Evolutionary conservation across 2,329 filamentous ascomycete species (phyloP).

Genomic region (Hymenoscyphus scutula): DNA sequence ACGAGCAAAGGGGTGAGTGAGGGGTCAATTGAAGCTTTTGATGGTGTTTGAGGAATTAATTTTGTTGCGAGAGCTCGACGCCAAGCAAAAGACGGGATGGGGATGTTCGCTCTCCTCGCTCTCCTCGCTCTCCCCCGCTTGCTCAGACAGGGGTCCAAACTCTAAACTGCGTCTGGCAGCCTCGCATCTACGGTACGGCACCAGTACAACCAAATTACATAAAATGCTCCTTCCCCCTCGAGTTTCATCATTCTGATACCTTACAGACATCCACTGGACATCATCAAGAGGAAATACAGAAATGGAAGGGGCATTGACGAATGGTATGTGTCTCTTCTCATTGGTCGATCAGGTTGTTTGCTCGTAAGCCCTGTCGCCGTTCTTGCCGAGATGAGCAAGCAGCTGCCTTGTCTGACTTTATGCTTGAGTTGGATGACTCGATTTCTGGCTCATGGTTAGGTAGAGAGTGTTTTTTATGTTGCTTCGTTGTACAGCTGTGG

Average conservation of each 20-base stretch:
- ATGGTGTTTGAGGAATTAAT: background rate
- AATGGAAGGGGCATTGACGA: background rate
- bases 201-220: background rate
- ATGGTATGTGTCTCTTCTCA: background rate
- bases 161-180: background rate
- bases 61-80: background rate
- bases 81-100: too few species aligned
- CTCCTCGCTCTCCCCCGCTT: background rate
- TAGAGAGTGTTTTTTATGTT: background rate
- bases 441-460: background rate
- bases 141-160: background rate
- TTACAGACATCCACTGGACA: too few species aligned
- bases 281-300: background rate
- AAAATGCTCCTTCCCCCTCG: too few species aligned
- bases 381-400: background rate
- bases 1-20: background rate
- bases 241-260: background rate
- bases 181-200: too few species aligned
- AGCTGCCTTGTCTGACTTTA: constrained; percentile 1
- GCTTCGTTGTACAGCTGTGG: constrained; percentile 1
- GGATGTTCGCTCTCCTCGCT: background rate
- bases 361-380: background rate
- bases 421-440: background rate
- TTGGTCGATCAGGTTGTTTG: background rate
- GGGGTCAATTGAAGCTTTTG: constrained; percentile 3